Conservation (phyloP, 331 rosid species). For the Erythrophleum ivorense region DNA sequence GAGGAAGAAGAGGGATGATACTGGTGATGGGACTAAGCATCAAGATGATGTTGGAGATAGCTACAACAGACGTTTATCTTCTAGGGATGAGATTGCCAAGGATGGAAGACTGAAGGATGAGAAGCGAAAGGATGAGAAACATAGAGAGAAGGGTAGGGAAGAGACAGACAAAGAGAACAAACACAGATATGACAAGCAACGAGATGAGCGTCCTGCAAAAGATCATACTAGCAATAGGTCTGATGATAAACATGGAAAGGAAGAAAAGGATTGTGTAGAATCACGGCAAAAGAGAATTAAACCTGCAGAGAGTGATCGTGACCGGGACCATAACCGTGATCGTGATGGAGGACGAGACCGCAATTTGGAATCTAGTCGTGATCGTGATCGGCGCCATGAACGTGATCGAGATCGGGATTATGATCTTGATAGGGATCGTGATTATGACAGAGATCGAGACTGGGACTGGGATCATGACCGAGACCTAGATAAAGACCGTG, state of each 20-base stretch:
- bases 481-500: slow-evolving; percentile 45
- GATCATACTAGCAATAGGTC: slow-evolving; percentile 53
- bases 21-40: slow-evolving; percentile 55
- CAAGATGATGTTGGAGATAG: slow-evolving; percentile 54
- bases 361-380: slow-evolving; percentile 49
- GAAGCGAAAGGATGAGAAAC: slow-evolving; percentile 70
- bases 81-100: slow-evolving; percentile 60
- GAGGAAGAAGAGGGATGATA: slow-evolving; percentile 60
- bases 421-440: slow-evolving; percentile 51
- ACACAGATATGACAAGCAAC: slow-evolving; percentile 59
- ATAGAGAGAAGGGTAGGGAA: slow-evolving; percentile 61
- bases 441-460: slow-evolving; percentile 48
- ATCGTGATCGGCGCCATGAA: slow-evolving; percentile 53
- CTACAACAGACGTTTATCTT: slow-evolving; percentile 47
- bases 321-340: slow-evolving; percentile 49
- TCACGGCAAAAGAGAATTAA: slow-evolving; percentile 62
- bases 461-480: slow-evolving; percentile 42
- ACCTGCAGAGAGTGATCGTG: slow-evolving; percentile 56
- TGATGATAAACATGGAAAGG: slow-evolving; percentile 61
- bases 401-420: slow-evolving; percentile 42
- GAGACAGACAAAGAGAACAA: slow-evolving; percentile 62
- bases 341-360: slow-evolving; percentile 40
- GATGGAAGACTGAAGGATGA: slow-evolving; percentile 68
- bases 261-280: slow-evolving; percentile 63
- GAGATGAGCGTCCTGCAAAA: slow-evolving; percentile 54